Conservation (phyloP, 345 rosid species). For the Rhizophora apiculata region DNA sequence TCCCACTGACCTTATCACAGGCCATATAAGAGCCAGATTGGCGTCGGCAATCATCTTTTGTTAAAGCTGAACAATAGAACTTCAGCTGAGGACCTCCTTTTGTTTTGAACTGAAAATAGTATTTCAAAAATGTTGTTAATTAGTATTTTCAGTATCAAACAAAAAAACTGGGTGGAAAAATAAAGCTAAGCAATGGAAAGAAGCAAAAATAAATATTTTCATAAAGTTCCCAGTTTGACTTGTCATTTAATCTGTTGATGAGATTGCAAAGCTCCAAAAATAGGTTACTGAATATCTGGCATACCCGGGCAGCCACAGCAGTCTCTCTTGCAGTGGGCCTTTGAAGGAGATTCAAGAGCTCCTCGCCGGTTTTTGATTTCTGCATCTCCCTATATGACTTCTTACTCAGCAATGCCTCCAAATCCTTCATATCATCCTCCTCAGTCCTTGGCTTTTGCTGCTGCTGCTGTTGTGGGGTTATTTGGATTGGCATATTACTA, state of each 20-base stretch:
- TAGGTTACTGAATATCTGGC: not conserved
- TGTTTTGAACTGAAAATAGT: slow-evolving; percentile 70
- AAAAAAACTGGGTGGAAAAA: not conserved
- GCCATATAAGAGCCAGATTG: slow-evolving; percentile 77
- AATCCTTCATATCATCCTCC: slow-evolving; percentile 86
- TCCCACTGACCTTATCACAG: slow-evolving; percentile 72
- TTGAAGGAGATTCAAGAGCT: slow-evolving; percentile 83
- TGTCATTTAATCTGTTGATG: not conserved
- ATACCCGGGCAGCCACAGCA: slow-evolving; percentile 92
- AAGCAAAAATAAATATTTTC: no score
- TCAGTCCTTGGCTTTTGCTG: slow-evolving; percentile 57
- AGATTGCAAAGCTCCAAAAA: slow-evolving; percentile 5
- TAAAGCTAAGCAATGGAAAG: slow-evolving; percentile 1
- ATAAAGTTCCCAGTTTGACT: no score
- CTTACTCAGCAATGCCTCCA: slow-evolving; percentile 81
- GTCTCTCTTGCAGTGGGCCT: slow-evolving; percentile 92
- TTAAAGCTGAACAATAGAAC: slow-evolving; percentile 86
- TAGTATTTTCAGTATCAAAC: not conserved
- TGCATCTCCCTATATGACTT: slow-evolving; percentile 85
- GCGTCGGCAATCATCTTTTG: slow-evolving; percentile 93
- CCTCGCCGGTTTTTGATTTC: slow-evolving; percentile 88
- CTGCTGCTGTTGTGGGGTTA: slow-evolving; percentile 17
- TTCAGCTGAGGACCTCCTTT: slow-evolving; percentile 97
- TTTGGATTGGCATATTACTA: slow-evolving; percentile 15
- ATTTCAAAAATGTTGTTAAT: slow-evolving; percentile 14